Evolutionary conservation across 148 eudicot species (phyloP).

Genomic region (Rhododendron henanense): DNA sequence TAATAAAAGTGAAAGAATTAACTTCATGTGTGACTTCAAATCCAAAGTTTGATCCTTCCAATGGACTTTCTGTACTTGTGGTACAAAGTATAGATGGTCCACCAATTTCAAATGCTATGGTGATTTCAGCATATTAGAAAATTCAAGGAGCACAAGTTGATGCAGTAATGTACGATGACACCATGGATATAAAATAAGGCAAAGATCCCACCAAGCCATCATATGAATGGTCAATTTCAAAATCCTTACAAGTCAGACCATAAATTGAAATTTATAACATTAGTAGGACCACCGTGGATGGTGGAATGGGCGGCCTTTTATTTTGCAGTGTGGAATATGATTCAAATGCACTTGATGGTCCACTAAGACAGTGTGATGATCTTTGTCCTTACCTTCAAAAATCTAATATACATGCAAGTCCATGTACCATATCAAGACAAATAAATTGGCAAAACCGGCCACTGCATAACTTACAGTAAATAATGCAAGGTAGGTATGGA

Average conservation of each 20-base stretch:
- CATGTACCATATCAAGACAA: background rate
- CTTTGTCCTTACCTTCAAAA: conserved; percentile 6
- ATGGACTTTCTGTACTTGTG: background rate
- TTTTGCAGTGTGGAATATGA: background rate
- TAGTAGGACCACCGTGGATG: conserved; percentile 9
- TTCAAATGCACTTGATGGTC: background rate
- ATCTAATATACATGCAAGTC: background rate
- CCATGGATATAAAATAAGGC: background rate
- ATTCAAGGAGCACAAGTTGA: background rate
- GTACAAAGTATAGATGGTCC: conserved; percentile 4
- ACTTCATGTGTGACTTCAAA: background rate
- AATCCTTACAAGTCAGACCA: background rate
- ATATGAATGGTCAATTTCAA: background rate
- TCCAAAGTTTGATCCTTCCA: background rate
- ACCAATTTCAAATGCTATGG: background rate
- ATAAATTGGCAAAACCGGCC: background rate
- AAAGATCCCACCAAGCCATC: conserved; percentile 2
- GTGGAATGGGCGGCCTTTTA: background rate
- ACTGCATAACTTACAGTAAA: conserved; percentile 12
- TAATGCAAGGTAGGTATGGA: conserved; percentile 31
- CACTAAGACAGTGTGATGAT: conserved; percentile 8
- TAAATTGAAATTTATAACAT: background rate
- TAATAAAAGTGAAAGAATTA: background rate
- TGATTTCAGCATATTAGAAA: background rate
- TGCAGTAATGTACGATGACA: background rate